A percentile compares a stretch with the other conserved stretches of the same genome.
Conservation (phyloP, 306 rosid genomes). For the Vigna angularis region DNA sequence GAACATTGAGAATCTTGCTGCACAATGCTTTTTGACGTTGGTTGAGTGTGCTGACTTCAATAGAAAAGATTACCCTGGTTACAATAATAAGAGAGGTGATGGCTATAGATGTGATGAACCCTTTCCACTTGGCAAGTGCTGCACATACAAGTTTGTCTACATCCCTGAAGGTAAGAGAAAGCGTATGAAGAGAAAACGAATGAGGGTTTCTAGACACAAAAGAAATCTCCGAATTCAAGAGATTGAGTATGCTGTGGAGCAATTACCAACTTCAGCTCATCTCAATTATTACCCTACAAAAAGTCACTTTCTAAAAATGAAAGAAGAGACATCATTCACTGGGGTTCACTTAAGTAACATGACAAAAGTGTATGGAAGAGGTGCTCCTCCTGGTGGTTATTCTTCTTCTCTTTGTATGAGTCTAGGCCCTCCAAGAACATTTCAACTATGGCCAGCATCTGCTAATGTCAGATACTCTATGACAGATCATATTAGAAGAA, state of each 20-base stretch:
- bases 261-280: slow-evolving; percentile 3
- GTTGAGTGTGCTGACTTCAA: slow-evolving; percentile 49
- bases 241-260: background rate
- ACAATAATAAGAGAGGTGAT: slow-evolving; percentile 65
- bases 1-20: slow-evolving; percentile 53
- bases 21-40: slow-evolving; percentile 37
- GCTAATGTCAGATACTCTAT: no score
- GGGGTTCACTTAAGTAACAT: slow-evolving; percentile 8
- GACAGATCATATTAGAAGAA: no score
- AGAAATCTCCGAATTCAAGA: slow-evolving; percentile 11
- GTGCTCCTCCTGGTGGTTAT: slow-evolving; percentile 14
- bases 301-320: background rate
- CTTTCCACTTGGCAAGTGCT: slow-evolving; percentile 63
- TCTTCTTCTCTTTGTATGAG: background rate
- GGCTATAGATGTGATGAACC: slow-evolving; percentile 53
- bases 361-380: slow-evolving; percentile 25
- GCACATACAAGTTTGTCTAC: slow-evolving; percentile 59
- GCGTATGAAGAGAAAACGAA: background rate
- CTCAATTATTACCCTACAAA: slow-evolving; percentile 37
- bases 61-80: slow-evolving; percentile 60
- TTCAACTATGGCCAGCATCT: no score
- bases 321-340: slow-evolving; percentile 9
- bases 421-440: background rate
- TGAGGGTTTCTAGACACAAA: background rate
- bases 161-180: background rate